Base-by-base conservation (phyloP, 345 rosid species). In the Tarenaya hassleriana region DNA sequence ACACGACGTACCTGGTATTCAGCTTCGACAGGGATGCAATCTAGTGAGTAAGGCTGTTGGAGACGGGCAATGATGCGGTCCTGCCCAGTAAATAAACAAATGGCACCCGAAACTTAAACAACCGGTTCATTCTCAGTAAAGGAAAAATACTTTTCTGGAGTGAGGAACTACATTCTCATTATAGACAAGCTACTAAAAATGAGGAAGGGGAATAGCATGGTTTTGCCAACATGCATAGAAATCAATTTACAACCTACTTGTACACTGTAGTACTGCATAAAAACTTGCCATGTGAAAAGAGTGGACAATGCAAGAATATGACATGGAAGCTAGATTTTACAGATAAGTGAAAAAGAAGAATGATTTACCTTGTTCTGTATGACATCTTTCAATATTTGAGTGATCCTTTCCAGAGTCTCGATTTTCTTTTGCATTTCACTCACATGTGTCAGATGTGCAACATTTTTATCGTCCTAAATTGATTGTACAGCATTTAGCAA, bases 11-110 rank as follows among this genome's bases (percentile, higher is more conserved):
- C 99, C 91, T 94, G 97, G 77, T 77, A 94, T 66, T 94, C 97
- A 46, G 99, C 99, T 81, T 88, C 99, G 39, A 94, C 99, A 3
- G 99, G 99, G 71, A 94, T 94, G 68, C 99, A 94, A 59, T 94
- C 97, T 27, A 94, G 73, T 0, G 99, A 94, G 72, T 94, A 94
- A 10, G 97, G 95, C 64, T 94, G 99, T 68, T 86, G 99, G 48
- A 94, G 92, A 56, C 99, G 94, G 67, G 97, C 88, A 66, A 94
- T 88, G 62, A 94, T 94, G 34, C 95, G 95, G 55, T 94, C 97
- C 97, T 94, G 77, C 55, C 40, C 70, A n/a, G 46, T 16, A 17
- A n/a, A n/a, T n/a, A 52, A 19, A 31, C 8, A 51, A 38, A 37
- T 19, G 31, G 51, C 15, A 37, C 20, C 8, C n/a, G 15, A 14